A percentile compares a stretch with the other conserved stretches of the same genome.
Evolutionary conservation across 768 basidiomycete species (phyloP).

Genomic region (Collybia mongolica): DNA sequence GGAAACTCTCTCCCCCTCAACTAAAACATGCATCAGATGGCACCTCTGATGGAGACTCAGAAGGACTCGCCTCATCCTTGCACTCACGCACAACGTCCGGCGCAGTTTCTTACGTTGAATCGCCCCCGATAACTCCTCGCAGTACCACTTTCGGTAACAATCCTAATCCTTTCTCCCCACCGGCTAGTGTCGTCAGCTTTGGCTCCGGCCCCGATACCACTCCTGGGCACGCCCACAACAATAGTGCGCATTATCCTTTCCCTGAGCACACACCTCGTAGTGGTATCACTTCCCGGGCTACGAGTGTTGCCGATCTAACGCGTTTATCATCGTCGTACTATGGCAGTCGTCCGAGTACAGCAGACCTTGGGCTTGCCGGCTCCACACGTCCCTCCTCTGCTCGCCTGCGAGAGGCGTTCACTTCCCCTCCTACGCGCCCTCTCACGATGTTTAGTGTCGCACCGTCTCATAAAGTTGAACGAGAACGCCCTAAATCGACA

Average conservation of each 20-base stretch:
- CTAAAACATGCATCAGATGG: conserved; percentile 27
- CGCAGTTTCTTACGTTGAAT: conserved; percentile 29
- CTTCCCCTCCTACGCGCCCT: conserved; percentile 57
- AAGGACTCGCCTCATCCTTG: conserved; percentile 18
- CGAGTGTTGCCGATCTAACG: conserved; percentile 43
- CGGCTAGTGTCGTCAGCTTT: conserved; percentile 45
- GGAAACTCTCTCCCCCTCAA: conserved; percentile 30
- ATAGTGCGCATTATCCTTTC: conserved; percentile 28
- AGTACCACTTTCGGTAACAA: conserved; percentile 30
- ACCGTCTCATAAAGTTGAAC: conserved; percentile 40
- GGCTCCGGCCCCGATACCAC: conserved; percentile 31
- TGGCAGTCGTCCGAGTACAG: conserved; percentile 32
- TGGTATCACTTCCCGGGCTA: conserved; percentile 34
- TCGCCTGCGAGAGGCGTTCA: conserved; percentile 54
- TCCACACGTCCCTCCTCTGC: conserved; percentile 34
- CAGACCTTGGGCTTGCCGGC: conserved; percentile 21
- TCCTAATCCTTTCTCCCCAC: conserved; percentile 52
- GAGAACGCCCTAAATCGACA: conserved; percentile 49
- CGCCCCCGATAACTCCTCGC: conserved; percentile 42
- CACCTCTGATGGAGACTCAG: conserved; percentile 28
- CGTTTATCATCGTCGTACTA: conserved; percentile 36
- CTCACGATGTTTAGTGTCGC: conserved; percentile 52
- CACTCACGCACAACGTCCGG: conserved; percentile 35
- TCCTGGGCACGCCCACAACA: conserved; percentile 19
- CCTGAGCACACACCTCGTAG: conserved; percentile 33